Percentiles rank a stretch among this genome's conserved stretches.
Conservation (phyloP, 352 stramenopile genomes). For the Globisporangium polare region DNA sequence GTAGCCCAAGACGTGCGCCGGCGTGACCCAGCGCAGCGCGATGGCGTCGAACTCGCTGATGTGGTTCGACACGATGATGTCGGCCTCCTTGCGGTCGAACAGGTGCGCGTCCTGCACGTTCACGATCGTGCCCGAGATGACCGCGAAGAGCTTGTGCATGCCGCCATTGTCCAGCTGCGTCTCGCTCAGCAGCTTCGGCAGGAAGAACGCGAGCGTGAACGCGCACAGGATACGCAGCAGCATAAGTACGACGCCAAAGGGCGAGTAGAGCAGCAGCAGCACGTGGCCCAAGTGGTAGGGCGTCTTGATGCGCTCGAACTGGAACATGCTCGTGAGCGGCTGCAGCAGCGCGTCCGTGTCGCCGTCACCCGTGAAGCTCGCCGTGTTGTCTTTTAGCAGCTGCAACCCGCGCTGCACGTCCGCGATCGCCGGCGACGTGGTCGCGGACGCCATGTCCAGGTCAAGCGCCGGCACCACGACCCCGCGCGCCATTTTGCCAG, state of each 20-base stretch:
- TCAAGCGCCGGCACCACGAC: conserved; percentile 16
- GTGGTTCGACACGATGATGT: conserved; percentile 72
- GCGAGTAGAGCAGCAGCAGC: conserved; percentile 52
- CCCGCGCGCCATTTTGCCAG: conserved; percentile 8
- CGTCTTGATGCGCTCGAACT: conserved; percentile 61
- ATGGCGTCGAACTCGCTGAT: conserved; percentile 74
- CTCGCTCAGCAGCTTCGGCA: conserved; percentile 41
- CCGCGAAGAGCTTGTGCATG: conserved; percentile 32
- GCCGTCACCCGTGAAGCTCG: conserved; percentile 21
- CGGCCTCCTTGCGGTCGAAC: conserved; percentile 22
- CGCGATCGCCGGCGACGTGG: conserved; percentile 11
- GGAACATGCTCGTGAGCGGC: conserved; percentile 58
- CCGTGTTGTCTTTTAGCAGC: conserved; percentile 25
- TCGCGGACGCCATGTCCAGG: conserved; percentile 27
- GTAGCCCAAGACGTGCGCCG: conserved; percentile 64
- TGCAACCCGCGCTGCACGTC: conserved; percentile 28
- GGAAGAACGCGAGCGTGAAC: conserved; percentile 41
- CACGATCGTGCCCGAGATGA: conserved; percentile 47
- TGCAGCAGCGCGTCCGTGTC: conserved; percentile 29
- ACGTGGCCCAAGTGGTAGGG: conserved; percentile 37
- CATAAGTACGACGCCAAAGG: conserved; percentile 47
- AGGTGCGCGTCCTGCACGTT: conserved; percentile 32
- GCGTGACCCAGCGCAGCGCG: conserved; percentile 34
- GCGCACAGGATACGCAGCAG: conserved; percentile 28
- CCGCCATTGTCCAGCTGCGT: conserved; percentile 43